phyloP scores from a whole-genome alignment of 1,284 basidiomycete genomes.

The Bjerkandera adusta region DNA sequence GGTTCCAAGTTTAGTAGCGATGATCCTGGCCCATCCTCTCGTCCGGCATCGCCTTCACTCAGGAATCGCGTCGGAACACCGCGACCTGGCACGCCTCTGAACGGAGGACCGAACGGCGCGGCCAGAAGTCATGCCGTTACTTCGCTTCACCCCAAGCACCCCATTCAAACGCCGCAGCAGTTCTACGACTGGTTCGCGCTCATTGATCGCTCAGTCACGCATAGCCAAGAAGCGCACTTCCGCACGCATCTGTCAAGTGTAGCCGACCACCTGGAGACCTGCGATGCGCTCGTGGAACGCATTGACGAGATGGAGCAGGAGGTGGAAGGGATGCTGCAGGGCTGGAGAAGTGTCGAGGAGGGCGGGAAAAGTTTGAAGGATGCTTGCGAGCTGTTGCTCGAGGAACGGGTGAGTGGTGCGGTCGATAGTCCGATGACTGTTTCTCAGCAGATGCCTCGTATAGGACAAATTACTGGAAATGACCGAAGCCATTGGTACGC shows the following conservation, averaged over 20 bases:
- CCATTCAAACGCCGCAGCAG: slow-evolving; percentile 85
- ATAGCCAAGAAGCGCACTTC: slow-evolving; percentile 90
- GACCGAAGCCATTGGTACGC: slow-evolving; percentile 73
- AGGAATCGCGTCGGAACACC: slow-evolving; percentile 33
- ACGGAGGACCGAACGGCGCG: slow-evolving; percentile 5
- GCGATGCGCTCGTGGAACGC: slow-evolving; percentile 66
- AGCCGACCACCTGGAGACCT: slow-evolving; percentile 69
- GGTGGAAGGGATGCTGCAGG: slow-evolving; percentile 79
- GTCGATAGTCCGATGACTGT: slow-evolving; percentile 5
- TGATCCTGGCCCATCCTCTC: slow-evolving; percentile 35
- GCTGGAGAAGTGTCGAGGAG: slow-evolving; percentile 85
- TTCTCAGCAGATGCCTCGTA: background rate
- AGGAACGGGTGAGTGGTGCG: slow-evolving; percentile 69
- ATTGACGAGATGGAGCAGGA: slow-evolving; percentile 72
- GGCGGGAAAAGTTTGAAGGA: slow-evolving; percentile 83
- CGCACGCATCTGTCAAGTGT: slow-evolving; percentile 78
- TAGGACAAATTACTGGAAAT: slow-evolving; percentile 76
- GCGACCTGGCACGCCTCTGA: slow-evolving; percentile 33
- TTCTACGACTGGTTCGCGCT: slow-evolving; percentile 94
- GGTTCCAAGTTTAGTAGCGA: slow-evolving; percentile 37
- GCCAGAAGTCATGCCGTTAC: slow-evolving; percentile 34
- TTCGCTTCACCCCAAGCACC: slow-evolving; percentile 63
- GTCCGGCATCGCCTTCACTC: slow-evolving; percentile 40
- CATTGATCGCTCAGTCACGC: slow-evolving; percentile 84
- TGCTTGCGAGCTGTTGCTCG: slow-evolving; percentile 84